These are phyloP conservation scores for Cenococcum geophilum DNA, from an alignment of 495 filamentous ascomycete species.

Conservation along the genomic window DNA sequence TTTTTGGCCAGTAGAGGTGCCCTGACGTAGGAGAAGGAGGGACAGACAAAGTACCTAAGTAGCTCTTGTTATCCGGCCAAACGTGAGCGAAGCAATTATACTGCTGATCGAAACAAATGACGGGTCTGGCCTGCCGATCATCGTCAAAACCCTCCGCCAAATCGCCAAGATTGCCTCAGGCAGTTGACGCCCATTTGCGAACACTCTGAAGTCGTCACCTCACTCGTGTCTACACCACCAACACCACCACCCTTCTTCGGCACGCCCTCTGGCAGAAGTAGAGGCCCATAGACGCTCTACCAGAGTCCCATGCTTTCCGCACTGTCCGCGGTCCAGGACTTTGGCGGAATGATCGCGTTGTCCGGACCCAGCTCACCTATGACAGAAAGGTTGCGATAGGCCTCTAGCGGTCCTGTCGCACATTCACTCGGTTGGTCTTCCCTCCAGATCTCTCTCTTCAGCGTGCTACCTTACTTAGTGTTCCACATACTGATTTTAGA, in stretches of 20 bases:
- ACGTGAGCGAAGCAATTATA: not conserved
- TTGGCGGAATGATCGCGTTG: conserved; percentile 24
- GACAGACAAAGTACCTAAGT: too few species aligned
- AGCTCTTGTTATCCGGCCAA: not conserved
- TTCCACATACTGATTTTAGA: not conserved
- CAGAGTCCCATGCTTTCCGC: not conserved
- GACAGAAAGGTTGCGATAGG: conserved; percentile 24
- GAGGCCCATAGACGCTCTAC: not conserved
- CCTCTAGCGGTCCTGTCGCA: conserved; percentile 8
- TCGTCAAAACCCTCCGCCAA: not conserved
- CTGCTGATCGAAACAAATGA: not conserved
- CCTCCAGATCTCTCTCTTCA: not conserved
- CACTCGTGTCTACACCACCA: conserved; percentile 3
- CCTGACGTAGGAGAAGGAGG: too few species aligned
- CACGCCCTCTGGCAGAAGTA: not conserved
- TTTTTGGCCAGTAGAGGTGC: not conserved
- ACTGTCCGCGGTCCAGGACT: conserved; percentile 16
- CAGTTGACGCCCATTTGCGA: not conserved
- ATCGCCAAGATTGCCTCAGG: not conserved
- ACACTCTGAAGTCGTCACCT: not conserved
- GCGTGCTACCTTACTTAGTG: not conserved
- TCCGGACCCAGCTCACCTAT: conserved; percentile 16
- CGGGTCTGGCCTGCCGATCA: not conserved
- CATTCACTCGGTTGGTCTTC: conserved; percentile 1
- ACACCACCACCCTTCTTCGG: not conserved